A percentile compares a stretch with the other conserved stretches of the same genome.
These are phyloP conservation scores for Zymoseptoria ardabiliae DNA, from an alignment of 2,329 filamentous ascomycete species.

Conservation along the genomic window DNA sequence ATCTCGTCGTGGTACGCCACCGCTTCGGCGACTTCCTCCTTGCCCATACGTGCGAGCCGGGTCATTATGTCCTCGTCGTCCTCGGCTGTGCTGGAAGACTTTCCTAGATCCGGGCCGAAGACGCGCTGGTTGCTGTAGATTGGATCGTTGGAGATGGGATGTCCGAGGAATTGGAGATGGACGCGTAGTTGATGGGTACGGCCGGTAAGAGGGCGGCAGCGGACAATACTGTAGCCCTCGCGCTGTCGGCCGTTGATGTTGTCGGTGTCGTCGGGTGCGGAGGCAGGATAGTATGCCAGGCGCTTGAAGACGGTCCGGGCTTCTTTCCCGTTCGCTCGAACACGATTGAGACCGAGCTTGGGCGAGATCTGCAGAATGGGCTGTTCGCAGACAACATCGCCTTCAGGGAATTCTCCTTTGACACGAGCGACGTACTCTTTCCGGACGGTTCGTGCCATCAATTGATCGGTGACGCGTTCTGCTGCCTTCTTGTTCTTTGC, in stretches of 20 bases:
- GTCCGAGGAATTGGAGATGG: slow-evolving; percentile 86
- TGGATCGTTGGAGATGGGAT: slow-evolving; percentile 94
- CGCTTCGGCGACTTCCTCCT: slow-evolving; percentile 83
- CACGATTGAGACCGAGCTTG: slow-evolving; percentile 86
- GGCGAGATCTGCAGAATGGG: slow-evolving; percentile 91
- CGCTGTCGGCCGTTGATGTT: slow-evolving; percentile 15
- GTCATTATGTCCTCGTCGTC: slow-evolving; percentile 86
- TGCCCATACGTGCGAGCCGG: slow-evolving; percentile 81
- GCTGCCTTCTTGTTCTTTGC: slow-evolving; percentile 78
- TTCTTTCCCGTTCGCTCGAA: slow-evolving; percentile 85
- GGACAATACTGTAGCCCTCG: slow-evolving; percentile 81
- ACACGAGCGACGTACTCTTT: slow-evolving; percentile 96
- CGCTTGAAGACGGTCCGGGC: slow-evolving; percentile 87
- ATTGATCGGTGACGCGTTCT: slow-evolving; percentile 66
- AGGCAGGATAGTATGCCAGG: slow-evolving; percentile 75
- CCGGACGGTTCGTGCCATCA: slow-evolving; percentile 71
- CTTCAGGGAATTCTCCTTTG: slow-evolving; percentile 83
- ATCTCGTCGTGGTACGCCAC: slow-evolving; percentile 92
- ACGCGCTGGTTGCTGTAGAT: slow-evolving; percentile 94
- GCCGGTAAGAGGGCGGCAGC: slow-evolving; percentile 86
- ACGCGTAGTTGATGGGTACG: slow-evolving; percentile 93
- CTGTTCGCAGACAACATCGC: slow-evolving; percentile 84
- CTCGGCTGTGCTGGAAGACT: slow-evolving; percentile 57
- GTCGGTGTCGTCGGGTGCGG: background rate
- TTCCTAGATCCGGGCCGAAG: slow-evolving; percentile 75